Base-by-base conservation (phyloP, 1,284 basidiomycete genomes). In the Apiotrichum mycotoxinovorans region DNA sequence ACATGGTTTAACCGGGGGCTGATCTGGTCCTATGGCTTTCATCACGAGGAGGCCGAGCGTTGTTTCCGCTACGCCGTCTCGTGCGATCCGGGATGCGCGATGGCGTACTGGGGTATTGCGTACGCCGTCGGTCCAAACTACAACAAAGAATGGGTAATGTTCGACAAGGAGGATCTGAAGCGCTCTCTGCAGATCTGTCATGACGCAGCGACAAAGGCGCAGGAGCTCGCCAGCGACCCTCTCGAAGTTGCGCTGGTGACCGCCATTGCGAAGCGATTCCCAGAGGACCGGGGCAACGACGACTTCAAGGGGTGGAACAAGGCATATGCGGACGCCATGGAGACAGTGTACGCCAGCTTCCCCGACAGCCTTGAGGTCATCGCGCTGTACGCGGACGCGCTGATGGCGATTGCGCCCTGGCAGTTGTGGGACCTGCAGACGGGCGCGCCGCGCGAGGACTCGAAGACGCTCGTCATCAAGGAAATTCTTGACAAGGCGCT, bases 1-100 rank as follows among this genome's bases (percentile, higher is more conserved):
- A 49, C 37, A 40, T 75, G 73, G 73, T 75, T 75, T 51, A 60
- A 75, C 57, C 67, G 71, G 2, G 73, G 67, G 3, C 58, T 75
- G 12, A 69, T 52, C 52, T 73, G 70, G 66, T 59, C 65, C 3
- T 72, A 73, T 54, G 69, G 55, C 11, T 75, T 75, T 62, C 66
- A 71, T 54, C 72, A 74, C 55, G 61, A 62, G 30, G 73, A 72
- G 41, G 66, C 72, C 1, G 64, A 56, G 9, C 44, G 58, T 12
- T 75, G 73, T 49, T 72, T 72, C 54, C 37, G 58, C 23, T 64
- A 70, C 42, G 67, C 66, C 12, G 44, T 69, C 7, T 38, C 52
- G 7, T 57, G 58, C 33, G 73, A 75, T 55, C 61, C 62, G 2
- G 8, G 44, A 3, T 67, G 64, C 27, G 64, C 64, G 11, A 69